Percentiles rank a stretch among this genome's conserved stretches.
Evolutionary conservation across 345 rosid species (phyloP).

Genomic region (Tarenaya hassleriana): DNA sequence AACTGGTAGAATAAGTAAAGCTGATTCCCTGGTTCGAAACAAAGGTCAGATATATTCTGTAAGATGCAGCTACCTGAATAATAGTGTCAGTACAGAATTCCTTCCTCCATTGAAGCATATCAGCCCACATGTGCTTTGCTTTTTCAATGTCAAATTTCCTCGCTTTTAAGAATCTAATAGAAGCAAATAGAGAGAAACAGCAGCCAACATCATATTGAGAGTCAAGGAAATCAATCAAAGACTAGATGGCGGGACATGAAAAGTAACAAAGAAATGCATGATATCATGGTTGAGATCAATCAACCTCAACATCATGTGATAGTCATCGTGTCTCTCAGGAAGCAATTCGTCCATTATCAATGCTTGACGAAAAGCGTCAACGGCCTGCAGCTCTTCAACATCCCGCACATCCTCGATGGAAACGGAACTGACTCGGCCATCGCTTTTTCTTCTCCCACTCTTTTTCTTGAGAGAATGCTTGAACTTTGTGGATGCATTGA

Average conservation of each 20-base stretch:
- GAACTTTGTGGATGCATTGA: conserved; percentile 83
- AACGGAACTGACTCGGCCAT: conserved; percentile 91
- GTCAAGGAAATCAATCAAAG: too few species aligned
- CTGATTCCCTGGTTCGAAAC: too few species aligned
- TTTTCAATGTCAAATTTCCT: conserved; percentile 90
- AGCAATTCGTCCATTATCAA: conserved; percentile 87
- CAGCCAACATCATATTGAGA: too few species aligned
- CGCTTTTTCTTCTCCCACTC: conserved; percentile 66
- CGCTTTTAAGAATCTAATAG: conserved; percentile 66
- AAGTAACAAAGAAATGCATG: too few species aligned
- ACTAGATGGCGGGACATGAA: too few species aligned
- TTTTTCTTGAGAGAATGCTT: conserved; percentile 90
- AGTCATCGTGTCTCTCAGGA: conserved; percentile 68
- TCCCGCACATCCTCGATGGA: conserved; percentile 97
- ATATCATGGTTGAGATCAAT: background rate
- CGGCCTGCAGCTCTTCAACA: conserved; percentile 75
- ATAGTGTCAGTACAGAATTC: conserved; percentile 81
- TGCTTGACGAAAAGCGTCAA: conserved; percentile 80
- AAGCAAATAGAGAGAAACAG: background rate
- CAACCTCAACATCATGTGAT: conserved; percentile 93
- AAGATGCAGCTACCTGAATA: conserved; percentile 41
- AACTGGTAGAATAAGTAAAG: background rate
- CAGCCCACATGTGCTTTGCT: conserved; percentile 98
- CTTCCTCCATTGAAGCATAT: conserved; percentile 96
- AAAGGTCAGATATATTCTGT: background rate